Evolutionary conservation across 805 yeast species (phyloP), one percentile per base, ranked within the genome.

Genomic region (Monosporozyma unispora): DNA sequence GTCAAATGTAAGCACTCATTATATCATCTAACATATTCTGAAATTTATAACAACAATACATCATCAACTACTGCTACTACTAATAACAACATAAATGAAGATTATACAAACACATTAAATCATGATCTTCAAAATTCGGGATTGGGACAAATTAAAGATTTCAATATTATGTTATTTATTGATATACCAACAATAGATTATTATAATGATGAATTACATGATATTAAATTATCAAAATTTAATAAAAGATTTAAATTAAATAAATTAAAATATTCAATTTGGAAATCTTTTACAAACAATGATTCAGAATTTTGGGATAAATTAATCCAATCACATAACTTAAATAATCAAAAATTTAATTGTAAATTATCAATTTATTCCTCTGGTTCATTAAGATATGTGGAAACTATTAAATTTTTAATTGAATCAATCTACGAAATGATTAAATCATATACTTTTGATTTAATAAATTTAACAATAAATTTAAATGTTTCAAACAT

Each of bases 181-280:
- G 70, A 66, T 54, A 63, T 66, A 9, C 69, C 70, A 1, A 57
- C 67, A 7, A 63, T 66, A 3, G 70, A 66, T 49, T 64, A 62
- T 50, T 62, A 66, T 51, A 63, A 58, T 40, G 68, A 64, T 52
- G 65, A 63, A 50, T 47, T 63, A 27, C 53, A 54, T 16, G 59
- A 62, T 45, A 52, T 52, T 12, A 60, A 57, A 50, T 50, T 62
- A 19, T 57, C 63, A 19, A 57, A 56, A 46, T 55, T 64, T 28
- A 63, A 63, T 49, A 63, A 54, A 47, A 59, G 56, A 47, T 58
- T 64, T 44, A 66, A 63, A 48, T 43, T 66, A 25, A 65, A 62
- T 46, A 55, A 54, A 28, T 48, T 64, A 46, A 58, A 57, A 45
- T 55, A 58, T 14, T 49, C 49, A 14, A 60, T 66, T 7, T 57